Percentiles rank a stretch among this genome's conserved stretches.
phyloP scores from a whole-genome alignment of 129 eudicot genomes.

The Flaveria sonorensis region DNA sequence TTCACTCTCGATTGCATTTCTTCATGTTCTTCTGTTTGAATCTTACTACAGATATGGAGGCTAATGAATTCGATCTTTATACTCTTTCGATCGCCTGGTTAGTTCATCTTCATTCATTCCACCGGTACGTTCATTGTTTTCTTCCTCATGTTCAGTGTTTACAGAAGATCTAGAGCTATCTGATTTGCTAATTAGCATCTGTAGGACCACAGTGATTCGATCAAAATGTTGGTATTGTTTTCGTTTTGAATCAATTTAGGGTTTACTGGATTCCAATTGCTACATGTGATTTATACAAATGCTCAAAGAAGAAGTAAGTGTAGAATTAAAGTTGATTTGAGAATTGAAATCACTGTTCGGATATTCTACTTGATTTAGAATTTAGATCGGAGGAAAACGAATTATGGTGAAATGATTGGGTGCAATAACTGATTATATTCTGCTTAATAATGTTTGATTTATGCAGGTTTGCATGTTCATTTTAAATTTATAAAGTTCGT shows the following conservation, averaged over 20 bases:
- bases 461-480: conserved; percentile 42
- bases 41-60: conserved; percentile 52
- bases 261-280: conserved; percentile 1
- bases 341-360: background rate
- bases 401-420: background rate
- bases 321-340: background rate
- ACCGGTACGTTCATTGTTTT: conserved; percentile 15
- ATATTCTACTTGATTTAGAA: background rate
- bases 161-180: background rate
- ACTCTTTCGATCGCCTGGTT: background rate
- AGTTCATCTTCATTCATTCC: conserved; percentile 4
- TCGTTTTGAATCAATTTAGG: background rate
- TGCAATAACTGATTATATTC: background rate
- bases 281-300: background rate
- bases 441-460: conserved; percentile 13
- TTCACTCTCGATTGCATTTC: background rate
- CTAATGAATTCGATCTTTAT: conserved; percentile 48
- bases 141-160: background rate
- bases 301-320: conserved; percentile 7
- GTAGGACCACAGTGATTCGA: background rate
- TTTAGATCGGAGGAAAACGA: background rate
- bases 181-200: background rate
- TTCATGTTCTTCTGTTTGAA: conserved; percentile 5
- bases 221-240: background rate
- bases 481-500: conserved; percentile 14